Evolutionary conservation across 2,329 filamentous ascomycete genomes (phyloP).

Genomic region (Aspergillus hiratsukae): DNA sequence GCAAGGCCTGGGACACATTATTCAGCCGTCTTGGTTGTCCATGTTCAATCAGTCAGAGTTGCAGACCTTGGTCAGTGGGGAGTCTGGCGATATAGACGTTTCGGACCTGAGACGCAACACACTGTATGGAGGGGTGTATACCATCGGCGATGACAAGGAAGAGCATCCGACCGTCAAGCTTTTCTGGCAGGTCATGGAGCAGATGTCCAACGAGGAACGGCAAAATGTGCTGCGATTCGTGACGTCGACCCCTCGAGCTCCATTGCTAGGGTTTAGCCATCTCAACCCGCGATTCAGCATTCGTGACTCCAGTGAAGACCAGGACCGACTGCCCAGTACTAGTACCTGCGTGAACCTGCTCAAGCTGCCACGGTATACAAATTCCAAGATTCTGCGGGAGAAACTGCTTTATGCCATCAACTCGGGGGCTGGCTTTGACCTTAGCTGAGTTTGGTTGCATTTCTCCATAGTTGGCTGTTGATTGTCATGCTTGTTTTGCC

Average conservation of each 20-base stretch:
- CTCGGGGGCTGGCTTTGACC: slow-evolving; percentile 87
- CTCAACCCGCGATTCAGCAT: slow-evolving; percentile 86
- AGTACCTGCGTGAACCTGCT: slow-evolving; percentile 95
- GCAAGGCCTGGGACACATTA: slow-evolving; percentile 77
- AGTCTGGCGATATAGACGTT: slow-evolving; percentile 79
- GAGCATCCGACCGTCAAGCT: slow-evolving; percentile 82
- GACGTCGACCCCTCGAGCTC: slow-evolving; percentile 85
- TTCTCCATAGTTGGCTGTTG: neutral
- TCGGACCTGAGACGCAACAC: slow-evolving; percentile 82
- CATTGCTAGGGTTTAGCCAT: slow-evolving; percentile 81
- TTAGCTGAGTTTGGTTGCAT: slow-evolving; percentile 37
- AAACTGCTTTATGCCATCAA: slow-evolving; percentile 89
- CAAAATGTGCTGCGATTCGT: slow-evolving; percentile 92
- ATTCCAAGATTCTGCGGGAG: slow-evolving; percentile 60
- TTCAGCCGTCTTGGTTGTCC: slow-evolving; percentile 86
- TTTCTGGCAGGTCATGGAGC: slow-evolving; percentile 87
- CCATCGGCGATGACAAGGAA: slow-evolving; percentile 77
- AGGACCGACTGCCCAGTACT: slow-evolving; percentile 78
- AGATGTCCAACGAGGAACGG: slow-evolving; percentile 69
- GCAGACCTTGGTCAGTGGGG: slow-evolving; percentile 87
- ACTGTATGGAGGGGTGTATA: slow-evolving; percentile 80
- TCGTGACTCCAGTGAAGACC: slow-evolving; percentile 71
- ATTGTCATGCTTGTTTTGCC: neutral
- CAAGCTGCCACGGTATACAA: slow-evolving; percentile 80
- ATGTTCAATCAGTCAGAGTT: slow-evolving; percentile 99